Evolutionary conservation across 2,329 filamentous ascomycete species (phyloP), one percentile per base, ranked within the genome.

Genomic region (Cryphonectria japonica): DNA sequence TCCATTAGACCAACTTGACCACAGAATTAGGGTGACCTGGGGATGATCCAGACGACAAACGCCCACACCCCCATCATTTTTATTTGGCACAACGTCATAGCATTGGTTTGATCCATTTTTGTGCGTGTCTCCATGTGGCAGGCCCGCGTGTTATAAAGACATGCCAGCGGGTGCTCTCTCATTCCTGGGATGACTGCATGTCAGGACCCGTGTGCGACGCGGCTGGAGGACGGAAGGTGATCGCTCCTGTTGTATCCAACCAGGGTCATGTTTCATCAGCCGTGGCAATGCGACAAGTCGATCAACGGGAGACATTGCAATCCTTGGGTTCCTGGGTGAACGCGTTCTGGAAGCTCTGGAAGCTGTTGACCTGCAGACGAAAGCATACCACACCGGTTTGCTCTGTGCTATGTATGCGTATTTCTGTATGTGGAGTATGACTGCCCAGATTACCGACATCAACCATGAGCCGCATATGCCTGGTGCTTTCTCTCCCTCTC

Each of bases 191-290:
- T 60, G 57, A 29, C 16, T 34, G 29, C 13, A 50, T 60, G 32
- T 16, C 59, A 61, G 59, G 34, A 61, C 22, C 59, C 32, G 32
- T 60, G 29, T 60, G 57, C 57, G 57, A 34, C 57, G 59, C 59
- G 16, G 59, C 59, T 61, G 19, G 22, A 39, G 59, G 19, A 61
- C 59, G 59, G 32, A 39, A 61, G 7, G 32, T 61, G 34, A 26
- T 39, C 59, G 26, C 32, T 39, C 59, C 29, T 59, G 54, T n/a
- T 39, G 59, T 37, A 61, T 61, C 16, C 59, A 39, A 14, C 59
- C 34, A 61, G 59, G 59, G 59, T 34, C 32, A 61, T 22, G 59
- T 39, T 39, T 34, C 34, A 61, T n/a, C 29, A 39, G 59, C 32
- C 34, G n/a, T 39, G 19, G 32, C 22, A 26, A n/a, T 39, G 59